Conservation (phyloP, 768 basidiomycete species). For the Tricholoma matsutake region DNA sequence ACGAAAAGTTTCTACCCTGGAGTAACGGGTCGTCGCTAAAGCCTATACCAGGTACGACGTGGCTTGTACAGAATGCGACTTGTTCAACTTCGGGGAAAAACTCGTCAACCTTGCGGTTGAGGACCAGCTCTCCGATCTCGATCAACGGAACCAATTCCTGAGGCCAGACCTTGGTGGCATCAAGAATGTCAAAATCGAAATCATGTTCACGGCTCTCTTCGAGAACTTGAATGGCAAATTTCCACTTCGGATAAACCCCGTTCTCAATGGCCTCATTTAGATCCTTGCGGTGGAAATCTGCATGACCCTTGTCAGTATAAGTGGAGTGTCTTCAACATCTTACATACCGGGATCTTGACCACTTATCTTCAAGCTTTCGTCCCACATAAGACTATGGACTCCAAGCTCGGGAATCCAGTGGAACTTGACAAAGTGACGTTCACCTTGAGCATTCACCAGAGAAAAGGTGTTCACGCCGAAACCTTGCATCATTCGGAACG, state of each 20-base stretch:
- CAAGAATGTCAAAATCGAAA: slow-evolving; percentile 86
- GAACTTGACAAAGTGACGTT: slow-evolving; percentile 85
- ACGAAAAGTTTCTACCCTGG: slow-evolving; percentile 85
- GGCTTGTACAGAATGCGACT: slow-evolving; percentile 81
- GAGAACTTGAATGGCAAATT: slow-evolving; percentile 72
- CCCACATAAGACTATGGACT: slow-evolving; percentile 83
- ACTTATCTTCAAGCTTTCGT: slow-evolving; percentile 79
- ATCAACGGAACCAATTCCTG: slow-evolving; percentile 77
- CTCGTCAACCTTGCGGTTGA: slow-evolving; percentile 63
- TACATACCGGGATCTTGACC: slow-evolving; percentile 76
- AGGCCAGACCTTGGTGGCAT: slow-evolving; percentile 85
- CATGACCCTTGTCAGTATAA: neutral
- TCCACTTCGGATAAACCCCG: slow-evolving; percentile 74
- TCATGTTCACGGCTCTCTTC: slow-evolving; percentile 70
- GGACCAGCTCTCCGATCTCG: slow-evolving; percentile 71
- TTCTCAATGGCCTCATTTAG: slow-evolving; percentile 77
- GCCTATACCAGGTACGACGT: slow-evolving; percentile 65
- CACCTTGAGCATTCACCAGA: slow-evolving; percentile 60
- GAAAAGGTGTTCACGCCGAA: slow-evolving; percentile 87
- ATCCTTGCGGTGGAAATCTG: slow-evolving; percentile 86
- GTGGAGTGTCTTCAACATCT: neutral
- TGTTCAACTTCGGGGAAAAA: slow-evolving; percentile 89
- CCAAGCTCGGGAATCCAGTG: slow-evolving; percentile 82
- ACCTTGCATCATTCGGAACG: slow-evolving; percentile 87
- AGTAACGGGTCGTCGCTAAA: slow-evolving; percentile 78